Evolutionary conservation across 2,329 filamentous ascomycete species (phyloP).

Genomic region (Trichoderma koningiopsis): DNA sequence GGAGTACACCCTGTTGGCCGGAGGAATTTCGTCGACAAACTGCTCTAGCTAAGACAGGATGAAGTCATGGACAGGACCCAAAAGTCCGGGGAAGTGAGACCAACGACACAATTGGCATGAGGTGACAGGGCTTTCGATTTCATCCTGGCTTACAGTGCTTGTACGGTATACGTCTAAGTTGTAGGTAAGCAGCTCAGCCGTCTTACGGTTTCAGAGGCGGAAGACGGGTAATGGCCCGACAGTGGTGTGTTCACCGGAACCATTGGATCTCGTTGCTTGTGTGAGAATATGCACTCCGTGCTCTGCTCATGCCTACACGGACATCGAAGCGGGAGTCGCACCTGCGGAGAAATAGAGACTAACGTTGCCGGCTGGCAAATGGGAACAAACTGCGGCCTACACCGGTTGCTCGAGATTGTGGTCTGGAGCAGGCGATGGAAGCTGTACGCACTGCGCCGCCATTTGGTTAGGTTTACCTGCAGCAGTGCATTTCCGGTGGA

Average conservation of each 20-base stretch:
- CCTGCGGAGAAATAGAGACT: conserved; percentile 8
- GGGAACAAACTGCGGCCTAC: background rate
- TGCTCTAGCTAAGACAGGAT: background rate
- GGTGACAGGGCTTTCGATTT: background rate
- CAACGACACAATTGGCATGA: background rate
- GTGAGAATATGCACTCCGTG: background rate
- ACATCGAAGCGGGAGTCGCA: background rate
- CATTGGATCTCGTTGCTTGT: background rate
- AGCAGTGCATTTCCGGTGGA: background rate
- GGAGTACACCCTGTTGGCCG: conserved; percentile 9
- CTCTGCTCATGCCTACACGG: background rate
- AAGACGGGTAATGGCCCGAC: conserved; percentile 2
- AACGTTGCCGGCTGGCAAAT: conserved; percentile 2
- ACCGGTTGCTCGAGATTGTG: background rate
- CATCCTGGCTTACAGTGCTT: conserved; percentile 10
- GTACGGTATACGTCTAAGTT: background rate
- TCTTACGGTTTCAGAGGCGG: conserved; percentile 7
- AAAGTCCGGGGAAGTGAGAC: conserved; percentile 22
- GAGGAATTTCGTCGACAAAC: background rate
- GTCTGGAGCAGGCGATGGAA: background rate
- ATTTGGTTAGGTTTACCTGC: conserved; percentile 7
- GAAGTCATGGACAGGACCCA: conserved; percentile 20
- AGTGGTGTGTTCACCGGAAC: conserved; percentile 20
- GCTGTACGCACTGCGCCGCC: background rate
- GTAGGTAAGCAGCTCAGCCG: background rate